Evolutionary conservation across 805 yeast genomes (phyloP).

Genomic region (Crinitomyces ghanaensis): DNA sequence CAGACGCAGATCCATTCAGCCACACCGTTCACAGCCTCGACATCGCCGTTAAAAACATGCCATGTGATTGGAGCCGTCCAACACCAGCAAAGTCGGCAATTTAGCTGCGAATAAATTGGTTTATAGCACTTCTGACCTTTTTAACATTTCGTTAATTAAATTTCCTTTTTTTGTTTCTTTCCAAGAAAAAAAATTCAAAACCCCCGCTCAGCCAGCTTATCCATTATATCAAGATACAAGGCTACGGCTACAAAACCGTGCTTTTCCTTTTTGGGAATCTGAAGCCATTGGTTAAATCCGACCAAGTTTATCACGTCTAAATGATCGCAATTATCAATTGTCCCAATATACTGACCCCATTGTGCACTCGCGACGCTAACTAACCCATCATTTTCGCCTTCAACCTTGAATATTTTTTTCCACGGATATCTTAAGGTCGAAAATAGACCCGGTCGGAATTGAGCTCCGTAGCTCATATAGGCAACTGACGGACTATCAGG

Average conservation of each 20-base stretch:
- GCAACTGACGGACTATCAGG: conserved; percentile 48
- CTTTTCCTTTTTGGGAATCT: conserved; percentile 8
- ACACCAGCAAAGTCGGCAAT: too few species aligned
- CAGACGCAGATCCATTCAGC: too few species aligned
- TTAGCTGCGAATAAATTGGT: too few species aligned
- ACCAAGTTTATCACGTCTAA: conserved; percentile 71
- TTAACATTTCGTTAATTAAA: too few species aligned
- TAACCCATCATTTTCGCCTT: conserved; percentile 72
- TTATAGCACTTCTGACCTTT: too few species aligned
- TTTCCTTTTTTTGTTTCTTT: too few species aligned
- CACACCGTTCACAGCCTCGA: too few species aligned
- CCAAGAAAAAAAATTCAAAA: too few species aligned
- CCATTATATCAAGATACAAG: conserved; percentile 57
- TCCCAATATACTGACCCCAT: conserved; percentile 81
- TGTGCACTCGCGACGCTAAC: conserved; percentile 66
- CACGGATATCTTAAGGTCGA: conserved; percentile 55
- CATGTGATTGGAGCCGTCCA: too few species aligned
- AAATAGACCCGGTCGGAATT: conserved; percentile 49
- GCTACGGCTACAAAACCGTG: conserved; percentile 51
- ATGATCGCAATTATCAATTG: conserved; percentile 70
- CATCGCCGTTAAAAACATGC: too few species aligned
- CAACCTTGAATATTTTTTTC: conserved; percentile 39
- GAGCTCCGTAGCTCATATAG: conserved; percentile 79
- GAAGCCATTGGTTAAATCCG: conserved; percentile 21
- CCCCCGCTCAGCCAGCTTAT: conserved; percentile 48